These are phyloP conservation scores for Chaetomium sp. DNA, from an alignment of 2,329 filamentous ascomycete genomes.

Conservation along the genomic window DNA sequence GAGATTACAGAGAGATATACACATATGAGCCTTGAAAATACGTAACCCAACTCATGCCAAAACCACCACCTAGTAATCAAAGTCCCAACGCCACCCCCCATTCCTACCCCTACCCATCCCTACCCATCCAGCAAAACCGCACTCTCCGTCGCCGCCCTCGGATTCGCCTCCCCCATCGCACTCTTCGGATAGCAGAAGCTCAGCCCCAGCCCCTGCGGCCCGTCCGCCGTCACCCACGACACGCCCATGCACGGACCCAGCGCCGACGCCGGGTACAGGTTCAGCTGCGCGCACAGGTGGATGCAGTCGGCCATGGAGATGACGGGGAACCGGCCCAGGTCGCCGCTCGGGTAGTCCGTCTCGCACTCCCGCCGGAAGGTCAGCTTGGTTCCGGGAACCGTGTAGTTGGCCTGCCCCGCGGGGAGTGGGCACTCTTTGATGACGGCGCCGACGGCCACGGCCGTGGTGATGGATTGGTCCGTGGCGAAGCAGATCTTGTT, in stretches of 20 bases:
- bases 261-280: constrained; percentile 29
- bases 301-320: constrained; percentile 34
- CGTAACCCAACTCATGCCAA: neutral
- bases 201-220: constrained; percentile 29
- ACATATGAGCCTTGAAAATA: neutral
- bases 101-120: neutral
- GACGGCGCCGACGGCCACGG: constrained; percentile 1
- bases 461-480: constrained; percentile 1
- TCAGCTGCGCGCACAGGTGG: constrained; percentile 32
- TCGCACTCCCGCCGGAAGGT: constrained; percentile 31
- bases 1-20: neutral
- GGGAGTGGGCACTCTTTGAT: constrained; percentile 18
- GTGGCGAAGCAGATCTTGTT: constrained; percentile 24
- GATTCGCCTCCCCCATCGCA: neutral
- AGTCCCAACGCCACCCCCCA: neutral
- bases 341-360: constrained; percentile 28
- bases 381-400: constrained; percentile 30
- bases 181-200: constrained; percentile 34
- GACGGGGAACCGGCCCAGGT: constrained; percentile 32
- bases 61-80: neutral
- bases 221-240: constrained; percentile 30
- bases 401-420: constrained; percentile 23
- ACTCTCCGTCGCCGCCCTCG: constrained; percentile 2
- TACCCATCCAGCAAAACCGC: neutral
- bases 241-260: constrained; percentile 31